A percentile compares a stretch with the other conserved stretches of the same genome.
Evolutionary conservation across 108 stramenopile genomes (phyloP).

Genomic region (Cyclotella kingstonii): DNA sequence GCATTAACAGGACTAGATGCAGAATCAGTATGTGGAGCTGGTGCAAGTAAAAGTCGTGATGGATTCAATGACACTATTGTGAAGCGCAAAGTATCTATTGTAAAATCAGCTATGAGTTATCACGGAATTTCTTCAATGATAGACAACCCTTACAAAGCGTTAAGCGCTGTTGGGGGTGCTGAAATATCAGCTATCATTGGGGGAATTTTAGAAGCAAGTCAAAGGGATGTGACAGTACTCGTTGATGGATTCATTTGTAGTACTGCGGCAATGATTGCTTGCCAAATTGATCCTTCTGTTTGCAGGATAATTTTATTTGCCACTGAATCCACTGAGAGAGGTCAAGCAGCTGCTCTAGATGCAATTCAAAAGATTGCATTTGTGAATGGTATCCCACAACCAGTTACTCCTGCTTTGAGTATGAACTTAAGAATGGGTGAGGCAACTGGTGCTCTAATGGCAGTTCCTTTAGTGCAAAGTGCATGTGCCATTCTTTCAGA

Average conservation of each 20-base stretch:
- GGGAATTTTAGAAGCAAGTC: conserved; percentile 56
- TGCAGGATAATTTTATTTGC: conserved; percentile 59
- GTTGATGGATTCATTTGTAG: conserved; percentile 84
- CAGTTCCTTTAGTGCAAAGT: conserved; percentile 55
- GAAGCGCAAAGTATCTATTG: conserved; percentile 56
- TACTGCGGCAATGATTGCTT: conserved; percentile 70
- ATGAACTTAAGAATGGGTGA: conserved; percentile 80
- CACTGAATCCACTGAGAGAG: conserved; percentile 65
- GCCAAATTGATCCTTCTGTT: conserved; percentile 46
- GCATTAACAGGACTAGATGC: conserved; percentile 46
- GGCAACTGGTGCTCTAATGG: conserved; percentile 55
- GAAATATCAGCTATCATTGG: conserved; percentile 83
- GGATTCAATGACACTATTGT: conserved; percentile 49
- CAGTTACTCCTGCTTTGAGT: conserved; percentile 47
- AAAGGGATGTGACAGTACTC: conserved; percentile 56
- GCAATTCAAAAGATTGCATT: conserved; percentile 50
- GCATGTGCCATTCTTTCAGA: conserved; percentile 50
- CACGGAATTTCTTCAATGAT: conserved; percentile 19
- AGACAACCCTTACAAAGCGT: conserved; percentile 20
- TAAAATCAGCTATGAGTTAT: conserved; percentile 52
- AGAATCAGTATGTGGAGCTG: conserved; percentile 52
- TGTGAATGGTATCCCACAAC: conserved; percentile 43
- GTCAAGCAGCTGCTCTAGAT: conserved; percentile 50
- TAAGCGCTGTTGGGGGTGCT: conserved; percentile 64
- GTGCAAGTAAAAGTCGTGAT: conserved; percentile 53